phyloP scores from a whole-genome alignment of 2,329 filamentous ascomycete genomes.

The Fusarium hostae region DNA sequence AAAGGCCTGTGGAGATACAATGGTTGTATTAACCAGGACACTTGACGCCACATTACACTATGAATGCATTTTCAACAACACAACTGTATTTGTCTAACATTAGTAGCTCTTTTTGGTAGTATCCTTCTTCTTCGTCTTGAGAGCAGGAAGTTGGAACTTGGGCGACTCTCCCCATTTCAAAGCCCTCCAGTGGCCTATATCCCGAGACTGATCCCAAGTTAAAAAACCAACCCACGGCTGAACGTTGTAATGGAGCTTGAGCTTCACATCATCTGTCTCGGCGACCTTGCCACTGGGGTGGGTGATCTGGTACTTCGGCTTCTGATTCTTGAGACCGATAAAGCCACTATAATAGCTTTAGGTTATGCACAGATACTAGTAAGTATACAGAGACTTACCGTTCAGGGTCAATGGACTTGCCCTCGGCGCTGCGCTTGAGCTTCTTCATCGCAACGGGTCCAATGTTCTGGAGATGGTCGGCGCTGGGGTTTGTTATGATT shows the following conservation, averaged over 20 bases:
- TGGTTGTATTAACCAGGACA: conserved; percentile 16
- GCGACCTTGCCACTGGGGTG: conserved; percentile 85
- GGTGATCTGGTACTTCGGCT: conserved; percentile 96
- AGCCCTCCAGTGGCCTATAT: conserved; percentile 72
- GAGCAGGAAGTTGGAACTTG: conserved; percentile 70
- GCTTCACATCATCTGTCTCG: conserved; percentile 75
- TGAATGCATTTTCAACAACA: conserved; percentile 1
- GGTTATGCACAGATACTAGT: not conserved
- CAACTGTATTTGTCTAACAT: not conserved
- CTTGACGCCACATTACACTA: conserved; percentile 35
- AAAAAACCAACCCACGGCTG: conserved; percentile 95
- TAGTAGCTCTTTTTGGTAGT: conserved; percentile 34
- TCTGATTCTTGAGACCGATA: conserved; percentile 82
- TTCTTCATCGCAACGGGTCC: conserved; percentile 71
- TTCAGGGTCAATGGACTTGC: conserved; percentile 69
- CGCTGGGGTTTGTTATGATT: conserved; percentile 83
- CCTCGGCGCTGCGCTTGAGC: conserved; percentile 67
- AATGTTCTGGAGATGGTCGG: conserved; percentile 70
- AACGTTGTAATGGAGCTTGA: conserved; percentile 93
- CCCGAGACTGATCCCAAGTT: conserved; percentile 77
- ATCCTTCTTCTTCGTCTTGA: conserved; percentile 68
- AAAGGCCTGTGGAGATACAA: not conserved
- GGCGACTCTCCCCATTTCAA: conserved; percentile 73
- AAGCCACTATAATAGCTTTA: conserved; percentile 66
- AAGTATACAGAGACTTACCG: conserved; percentile 54